Evolutionary conservation across 139 green algal species (phyloP), one percentile per base, ranked within the genome.

Genomic region (Volvox africanus): DNA sequence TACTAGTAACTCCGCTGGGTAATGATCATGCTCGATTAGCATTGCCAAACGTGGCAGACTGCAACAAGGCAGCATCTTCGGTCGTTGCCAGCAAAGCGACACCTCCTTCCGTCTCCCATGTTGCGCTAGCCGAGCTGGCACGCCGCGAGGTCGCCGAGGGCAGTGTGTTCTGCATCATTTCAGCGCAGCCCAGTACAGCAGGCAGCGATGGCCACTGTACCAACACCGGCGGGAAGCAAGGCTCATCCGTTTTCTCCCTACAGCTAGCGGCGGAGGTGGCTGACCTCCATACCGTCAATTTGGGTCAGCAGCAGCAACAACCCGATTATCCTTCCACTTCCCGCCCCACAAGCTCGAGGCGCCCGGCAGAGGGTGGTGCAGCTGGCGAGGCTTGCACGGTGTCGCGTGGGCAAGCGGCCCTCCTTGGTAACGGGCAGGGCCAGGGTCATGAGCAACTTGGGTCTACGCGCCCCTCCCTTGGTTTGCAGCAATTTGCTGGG

Each of bases 141-240:
- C 44, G 33, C n/a, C 86, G 71, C 5, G 86, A 83, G 22, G 73
- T 84, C 0, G 44, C 71, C 1, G 73, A 81, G 0, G 86, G 86
- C 18, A 76, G 50, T 55, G 71, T 83, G 11, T 67, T 90, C 24
- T 83, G 71, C 50, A 80, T 90, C 71, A 83, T 90, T 20, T 84
- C 71, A 0, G 69, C 85, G 19, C 69, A 82, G 69, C 84, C 84
- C 16, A n/a, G 69, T 32, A 44, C 71, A 73, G 21, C 6, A 26
- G 24, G 65, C 65, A 28, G 65, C 24, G 65, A 28, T 28, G 65
- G 65, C 65, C 21, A 73, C 65, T 73, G 65, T 28, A 28, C 24
- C 2, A 73, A 28, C 65, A 2, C 65, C 65, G 65, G 11, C 11
- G 65, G 65, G 65, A 73, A 73, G 65, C 21, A 73, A 12, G 65